phyloP scores from a whole-genome alignment of 1,284 basidiomycete species.

The Pseudozyma tsukubaensis region DNA sequence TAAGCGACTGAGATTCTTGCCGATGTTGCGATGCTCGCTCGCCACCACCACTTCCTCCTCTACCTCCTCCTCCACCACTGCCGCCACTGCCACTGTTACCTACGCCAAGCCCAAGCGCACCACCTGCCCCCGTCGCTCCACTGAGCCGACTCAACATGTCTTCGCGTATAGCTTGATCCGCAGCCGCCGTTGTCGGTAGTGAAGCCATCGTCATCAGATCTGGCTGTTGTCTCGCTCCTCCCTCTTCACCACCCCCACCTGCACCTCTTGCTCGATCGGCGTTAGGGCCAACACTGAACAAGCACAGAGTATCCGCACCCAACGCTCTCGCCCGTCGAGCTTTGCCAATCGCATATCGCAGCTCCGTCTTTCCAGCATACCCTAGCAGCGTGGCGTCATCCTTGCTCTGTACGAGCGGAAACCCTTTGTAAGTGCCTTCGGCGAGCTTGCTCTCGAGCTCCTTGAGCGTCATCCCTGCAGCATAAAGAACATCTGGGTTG shows the following conservation, averaged over 20 bases:
- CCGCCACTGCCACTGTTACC: constrained; percentile 2
- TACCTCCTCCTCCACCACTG: constrained; percentile 1
- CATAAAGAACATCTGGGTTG: constrained; percentile 79
- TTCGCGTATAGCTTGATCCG: constrained; percentile 32
- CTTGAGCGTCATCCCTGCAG: constrained; percentile 79
- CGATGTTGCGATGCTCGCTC: constrained; percentile 4
- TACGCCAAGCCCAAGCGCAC: constrained; percentile 16
- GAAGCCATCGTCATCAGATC: constrained; percentile 35
- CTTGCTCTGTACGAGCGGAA: constrained; percentile 80
- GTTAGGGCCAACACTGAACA: constrained; percentile 53
- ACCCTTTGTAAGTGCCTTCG: constrained; percentile 79
- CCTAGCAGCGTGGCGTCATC: constrained; percentile 78
- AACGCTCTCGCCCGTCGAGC: constrained; percentile 41
- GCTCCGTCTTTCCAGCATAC: constrained; percentile 86
- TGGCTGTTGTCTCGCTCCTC: constrained; percentile 13
- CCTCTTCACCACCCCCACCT: too few relatives aligned
- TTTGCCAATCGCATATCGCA: constrained; percentile 85
- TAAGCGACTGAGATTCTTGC: constrained; percentile 40
- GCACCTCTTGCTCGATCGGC: background rate
- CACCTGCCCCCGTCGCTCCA: constrained; percentile 14
- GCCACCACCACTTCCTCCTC: background rate
- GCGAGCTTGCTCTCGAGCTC: constrained; percentile 73
- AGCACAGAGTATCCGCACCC: constrained; percentile 45
- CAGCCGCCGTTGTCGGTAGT: constrained; percentile 36
- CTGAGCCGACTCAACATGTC: constrained; percentile 41